Percentiles rank a stretch among this genome's conserved stretches.
Conservation (phyloP, 805 yeast genomes). For the Wickerhamomyces queroliae region DNA sequence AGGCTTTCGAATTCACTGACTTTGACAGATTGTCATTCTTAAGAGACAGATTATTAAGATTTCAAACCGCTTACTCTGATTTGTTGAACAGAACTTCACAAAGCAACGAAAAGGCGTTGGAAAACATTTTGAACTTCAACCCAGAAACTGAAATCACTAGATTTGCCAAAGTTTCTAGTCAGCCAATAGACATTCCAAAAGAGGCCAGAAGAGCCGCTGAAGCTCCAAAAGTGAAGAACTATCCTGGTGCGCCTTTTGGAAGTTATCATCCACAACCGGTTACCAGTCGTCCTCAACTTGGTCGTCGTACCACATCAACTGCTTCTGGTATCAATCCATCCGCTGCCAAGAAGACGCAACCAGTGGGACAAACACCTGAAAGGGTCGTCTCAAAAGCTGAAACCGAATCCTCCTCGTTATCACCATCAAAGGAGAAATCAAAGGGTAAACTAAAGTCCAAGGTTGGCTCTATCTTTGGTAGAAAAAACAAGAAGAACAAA, state of each 20-base stretch:
- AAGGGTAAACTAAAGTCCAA: constrained; percentile 49
- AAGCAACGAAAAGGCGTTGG: constrained; percentile 58
- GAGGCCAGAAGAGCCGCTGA: constrained; percentile 24
- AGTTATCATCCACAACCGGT: not conserved
- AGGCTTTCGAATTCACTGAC: constrained; percentile 70
- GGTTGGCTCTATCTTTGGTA: constrained; percentile 72
- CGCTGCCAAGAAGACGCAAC: no score
- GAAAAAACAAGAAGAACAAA: constrained; percentile 43
- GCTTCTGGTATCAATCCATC: no score
- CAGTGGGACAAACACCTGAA: no score
- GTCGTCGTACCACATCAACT: constrained; percentile 3
- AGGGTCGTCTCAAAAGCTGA: not conserved
- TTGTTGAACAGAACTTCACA: constrained; percentile 37
- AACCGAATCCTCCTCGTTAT: constrained; percentile 9
- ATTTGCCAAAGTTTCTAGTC: constrained; percentile 39
- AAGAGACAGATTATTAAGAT: constrained; percentile 61
- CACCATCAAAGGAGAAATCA: constrained; percentile 20
- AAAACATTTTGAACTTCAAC: constrained; percentile 56
- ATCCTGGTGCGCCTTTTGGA: not conserved
- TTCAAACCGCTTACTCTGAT: constrained; percentile 56
- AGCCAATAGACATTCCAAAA: constrained; percentile 18
- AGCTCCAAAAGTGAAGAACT: constrained; percentile 11
- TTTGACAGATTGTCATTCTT: constrained; percentile 52
- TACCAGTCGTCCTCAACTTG: not conserved
- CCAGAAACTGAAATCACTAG: constrained; percentile 55